Evolutionary conservation across 805 yeast species (phyloP).

Genomic region (Yarrowia alimentaria): DNA sequence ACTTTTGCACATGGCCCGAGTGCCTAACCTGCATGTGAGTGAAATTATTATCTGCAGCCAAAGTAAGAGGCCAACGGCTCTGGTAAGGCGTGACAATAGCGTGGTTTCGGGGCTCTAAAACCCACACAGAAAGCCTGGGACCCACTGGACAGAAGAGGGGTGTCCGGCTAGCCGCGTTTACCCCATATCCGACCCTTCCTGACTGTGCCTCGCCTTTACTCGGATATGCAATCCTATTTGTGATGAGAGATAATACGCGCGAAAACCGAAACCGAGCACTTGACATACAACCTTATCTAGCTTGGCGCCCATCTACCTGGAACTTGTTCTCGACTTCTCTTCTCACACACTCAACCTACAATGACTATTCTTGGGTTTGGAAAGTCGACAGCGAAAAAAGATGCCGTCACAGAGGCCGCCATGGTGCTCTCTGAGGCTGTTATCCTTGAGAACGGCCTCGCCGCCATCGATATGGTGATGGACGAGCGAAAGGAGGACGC

Average conservation of each 20-base stretch:
- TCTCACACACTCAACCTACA: slow-evolving; percentile 18
- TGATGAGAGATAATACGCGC: slow-evolving; percentile 26
- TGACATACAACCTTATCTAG: slow-evolving; percentile 24
- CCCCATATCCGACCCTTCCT: no score
- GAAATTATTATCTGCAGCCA: slow-evolving; percentile 26
- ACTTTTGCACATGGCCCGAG: slow-evolving; percentile 25
- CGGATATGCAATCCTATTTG: slow-evolving; percentile 24
- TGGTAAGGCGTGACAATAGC: neutral
- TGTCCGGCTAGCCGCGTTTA: neutral
- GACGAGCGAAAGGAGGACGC: slow-evolving; percentile 28
- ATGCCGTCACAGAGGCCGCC: slow-evolving; percentile 7
- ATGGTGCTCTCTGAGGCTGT: slow-evolving; percentile 23
- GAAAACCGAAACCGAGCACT: slow-evolving; percentile 23
- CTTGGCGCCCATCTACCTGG: slow-evolving; percentile 22
- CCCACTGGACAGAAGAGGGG: no score
- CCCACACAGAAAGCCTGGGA: no score
- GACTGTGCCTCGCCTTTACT: slow-evolving; percentile 18
- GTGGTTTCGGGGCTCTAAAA: neutral
- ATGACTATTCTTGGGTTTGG: slow-evolving; percentile 26
- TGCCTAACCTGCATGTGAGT: slow-evolving; percentile 24
- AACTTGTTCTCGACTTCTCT: slow-evolving; percentile 9
- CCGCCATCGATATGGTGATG: slow-evolving; percentile 22
- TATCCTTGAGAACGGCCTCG: slow-evolving; percentile 16
- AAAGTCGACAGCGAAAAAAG: slow-evolving; percentile 9
- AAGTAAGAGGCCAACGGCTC: slow-evolving; percentile 13